phyloP scores from a whole-genome alignment of 129 eudicot species.

The sunflower (Helianthus annuus) region DNA sequence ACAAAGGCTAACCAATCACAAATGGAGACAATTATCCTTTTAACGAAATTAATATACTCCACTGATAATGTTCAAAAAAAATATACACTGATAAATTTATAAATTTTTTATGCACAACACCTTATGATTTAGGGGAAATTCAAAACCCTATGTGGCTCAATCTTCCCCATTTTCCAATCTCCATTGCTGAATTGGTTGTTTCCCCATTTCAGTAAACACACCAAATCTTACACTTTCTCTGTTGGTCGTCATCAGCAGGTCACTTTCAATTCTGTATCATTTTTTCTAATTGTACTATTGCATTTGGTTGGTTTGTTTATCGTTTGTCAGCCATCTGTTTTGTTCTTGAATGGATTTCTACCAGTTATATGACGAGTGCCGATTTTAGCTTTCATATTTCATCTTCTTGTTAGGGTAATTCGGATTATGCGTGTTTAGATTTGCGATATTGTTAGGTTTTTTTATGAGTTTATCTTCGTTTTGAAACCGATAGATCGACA shows the following conservation, averaged over 20 bases:
- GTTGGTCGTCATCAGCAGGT: slow-evolving; percentile 11
- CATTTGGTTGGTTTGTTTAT: not conserved
- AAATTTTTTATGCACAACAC: not conserved
- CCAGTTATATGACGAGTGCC: not conserved
- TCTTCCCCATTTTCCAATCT: slow-evolving; percentile 1
- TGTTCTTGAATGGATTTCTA: not conserved
- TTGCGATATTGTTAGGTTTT: not conserved
- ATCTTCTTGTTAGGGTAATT: not conserved
- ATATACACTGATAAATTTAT: no score
- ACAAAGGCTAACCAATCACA: no score
- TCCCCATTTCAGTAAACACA: not conserved
- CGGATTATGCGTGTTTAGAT: not conserved
- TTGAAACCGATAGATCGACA: not conserved
- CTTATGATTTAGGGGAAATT: not conserved
- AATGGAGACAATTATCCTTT: no score
- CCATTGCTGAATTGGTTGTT: not conserved
- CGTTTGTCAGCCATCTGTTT: not conserved
- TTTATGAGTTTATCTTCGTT: not conserved
- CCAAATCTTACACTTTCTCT: not conserved
- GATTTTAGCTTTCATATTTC: slow-evolving; percentile 1
- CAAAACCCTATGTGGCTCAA: not conserved
- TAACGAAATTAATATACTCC: no score
- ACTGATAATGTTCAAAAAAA: no score
- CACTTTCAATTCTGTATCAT: not conserved
- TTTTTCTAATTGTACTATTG: not conserved